phyloP scores from a whole-genome alignment of 257 asterid genomes.

The Salvia rosmarinus region DNA sequence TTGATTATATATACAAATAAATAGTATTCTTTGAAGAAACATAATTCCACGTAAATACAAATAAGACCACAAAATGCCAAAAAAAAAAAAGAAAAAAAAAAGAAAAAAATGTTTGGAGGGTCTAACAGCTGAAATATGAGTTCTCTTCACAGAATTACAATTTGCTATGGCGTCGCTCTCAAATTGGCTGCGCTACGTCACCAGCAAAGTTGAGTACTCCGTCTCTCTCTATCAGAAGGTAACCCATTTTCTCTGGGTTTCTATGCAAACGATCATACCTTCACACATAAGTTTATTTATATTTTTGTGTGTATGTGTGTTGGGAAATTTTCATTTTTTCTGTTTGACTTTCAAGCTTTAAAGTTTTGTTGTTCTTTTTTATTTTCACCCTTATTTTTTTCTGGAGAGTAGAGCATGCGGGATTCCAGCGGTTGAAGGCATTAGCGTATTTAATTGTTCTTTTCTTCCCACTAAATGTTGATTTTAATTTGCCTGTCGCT shows the following conservation, averaged over 20 bases:
- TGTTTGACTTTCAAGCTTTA: not conserved
- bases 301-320: not conserved
- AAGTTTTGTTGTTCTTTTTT: not conserved
- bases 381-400: not conserved
- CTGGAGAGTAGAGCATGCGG: not conserved
- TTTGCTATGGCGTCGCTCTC: constrained; percentile 61
- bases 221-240: constrained; percentile 63
- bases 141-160: not conserved
- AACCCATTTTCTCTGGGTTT: not conserved
- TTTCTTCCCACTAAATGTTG: not conserved
- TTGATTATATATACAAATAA: no score
- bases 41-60: not conserved
- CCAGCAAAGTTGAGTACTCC: constrained; percentile 64
- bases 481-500: not conserved
- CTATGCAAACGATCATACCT: not conserved
- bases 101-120: constrained; percentile 29
- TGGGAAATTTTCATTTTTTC: not conserved
- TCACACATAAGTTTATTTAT: not conserved
- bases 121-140: constrained; percentile 29
- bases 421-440: not conserved
- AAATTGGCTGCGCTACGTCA: constrained; percentile 64
- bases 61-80: not conserved
- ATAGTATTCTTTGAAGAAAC: not conserved
- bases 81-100: not conserved
- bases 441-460: not conserved